Evolutionary conservation across 257 asterid genomes (phyloP), one percentile per base, ranked within the genome.

Genomic region (Scutellaria baicalensis): DNA sequence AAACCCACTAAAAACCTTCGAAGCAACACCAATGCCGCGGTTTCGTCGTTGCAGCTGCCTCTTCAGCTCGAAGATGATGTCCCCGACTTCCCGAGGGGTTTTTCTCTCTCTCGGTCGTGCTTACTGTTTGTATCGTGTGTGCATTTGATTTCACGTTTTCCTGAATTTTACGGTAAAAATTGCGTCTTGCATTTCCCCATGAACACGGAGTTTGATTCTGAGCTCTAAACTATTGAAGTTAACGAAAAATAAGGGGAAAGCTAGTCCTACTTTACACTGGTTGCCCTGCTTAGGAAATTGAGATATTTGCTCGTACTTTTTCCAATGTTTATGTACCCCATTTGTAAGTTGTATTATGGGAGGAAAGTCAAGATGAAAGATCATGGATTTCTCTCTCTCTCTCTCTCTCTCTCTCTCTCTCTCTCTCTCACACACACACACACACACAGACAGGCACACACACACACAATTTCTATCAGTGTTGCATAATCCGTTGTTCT

Each of bases 61-160:
- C 74, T 78, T 68, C 90, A 84, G 64, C 84, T 78, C 13, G 86
- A 88, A 71, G 96, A 92, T 45, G 96, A 92, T 27, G 93, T 49
- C 50, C 95, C 98, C 5, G 97, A 86, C 78, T 90, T 90, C 60
- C 98, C 98, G 60, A 82, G 97, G 82, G 98, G 95, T 90, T 42
- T 11, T 20, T 51, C 42, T 13, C 17, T 14, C 50, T 36, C 44
- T 9, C 66, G 14, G 35, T 68, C 45, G 20, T 12, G 14, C 33
- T 6, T 64, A 12, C 43, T 52, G 31, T 38, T 20, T 13, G n/a
- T 20, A 33, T 9, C 20, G 9, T 42, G 38, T 36, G 2, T 59
- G 38, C 11, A n/a, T 45, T 49, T 75, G 36, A 33, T 12, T 10
- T 55, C 27, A 14, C 5, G 75, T 40, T 27, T 58, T 27, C 44